Percentiles rank a stretch among this genome's conserved stretches.
phyloP scores from a whole-genome alignment of 2,329 filamentous ascomycete genomes.

The Diaporthe vexans region DNA sequence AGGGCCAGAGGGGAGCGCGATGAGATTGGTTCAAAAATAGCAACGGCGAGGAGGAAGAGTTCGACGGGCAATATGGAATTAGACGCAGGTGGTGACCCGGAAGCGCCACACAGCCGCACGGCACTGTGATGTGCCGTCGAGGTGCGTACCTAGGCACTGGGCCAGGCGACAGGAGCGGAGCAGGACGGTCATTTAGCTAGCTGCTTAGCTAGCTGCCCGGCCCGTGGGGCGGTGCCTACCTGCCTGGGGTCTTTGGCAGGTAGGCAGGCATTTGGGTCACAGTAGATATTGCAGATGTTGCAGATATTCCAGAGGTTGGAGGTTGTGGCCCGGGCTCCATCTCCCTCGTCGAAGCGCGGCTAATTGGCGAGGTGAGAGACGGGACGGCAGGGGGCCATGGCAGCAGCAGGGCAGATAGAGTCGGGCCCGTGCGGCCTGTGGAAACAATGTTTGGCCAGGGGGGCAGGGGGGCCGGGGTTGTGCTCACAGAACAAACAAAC shows the following conservation, averaged over 20 bases:
- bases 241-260: too few species aligned
- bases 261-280: too few species aligned
- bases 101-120: constrained; percentile 35
- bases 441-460: constrained; percentile 40
- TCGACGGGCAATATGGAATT: constrained; percentile 12
- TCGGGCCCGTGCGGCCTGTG: constrained; percentile 26
- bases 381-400: constrained; percentile 19
- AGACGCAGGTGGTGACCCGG: constrained; percentile 32
- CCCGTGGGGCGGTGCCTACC: too few species aligned
- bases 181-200: too few species aligned
- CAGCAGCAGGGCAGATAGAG: too few species aligned
- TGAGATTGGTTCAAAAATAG: constrained; percentile 34
- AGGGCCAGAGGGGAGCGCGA: background rate
- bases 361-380: constrained; percentile 22
- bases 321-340: too few species aligned
- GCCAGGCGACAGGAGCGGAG: too few species aligned
- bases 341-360: constrained; percentile 33
- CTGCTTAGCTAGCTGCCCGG: too few species aligned
- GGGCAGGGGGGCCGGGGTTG: constrained; percentile 5
- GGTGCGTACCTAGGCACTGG: background rate
- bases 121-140: constrained; percentile 27
- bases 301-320: too few species aligned
- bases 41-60: constrained; percentile 12
- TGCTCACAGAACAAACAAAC: constrained; percentile 19
- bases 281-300: too few species aligned